phyloP scores from a whole-genome alignment of 768 basidiomycete genomes.

The Xerocomus potaroensis region DNA sequence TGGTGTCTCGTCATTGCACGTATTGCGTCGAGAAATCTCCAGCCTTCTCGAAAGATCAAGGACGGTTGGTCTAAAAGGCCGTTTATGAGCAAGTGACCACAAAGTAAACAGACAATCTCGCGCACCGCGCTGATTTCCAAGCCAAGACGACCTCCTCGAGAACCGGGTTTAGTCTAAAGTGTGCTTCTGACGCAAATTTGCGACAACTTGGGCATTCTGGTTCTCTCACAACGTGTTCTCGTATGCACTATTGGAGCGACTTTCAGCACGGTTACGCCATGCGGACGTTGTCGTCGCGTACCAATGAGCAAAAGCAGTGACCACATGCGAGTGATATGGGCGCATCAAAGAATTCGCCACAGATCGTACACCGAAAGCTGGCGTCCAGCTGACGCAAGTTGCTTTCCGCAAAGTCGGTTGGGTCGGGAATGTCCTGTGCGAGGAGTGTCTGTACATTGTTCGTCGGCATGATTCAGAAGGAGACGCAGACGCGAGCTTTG shows the following conservation, averaged over 20 bases:
- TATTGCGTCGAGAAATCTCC: conserved; percentile 4
- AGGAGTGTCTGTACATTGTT: conserved; percentile 31
- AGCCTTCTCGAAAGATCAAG: conserved; percentile 37
- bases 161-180: conserved; percentile 63
- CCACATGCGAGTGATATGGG: conserved; percentile 75
- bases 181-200: conserved; percentile 51
- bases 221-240: conserved; percentile 51
- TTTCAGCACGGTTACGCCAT: conserved; percentile 5
- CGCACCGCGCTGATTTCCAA: conserved; percentile 72
- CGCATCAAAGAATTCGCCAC: conserved; percentile 66
- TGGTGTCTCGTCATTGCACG: conserved; percentile 14
- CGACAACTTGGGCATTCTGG: conserved; percentile 74
- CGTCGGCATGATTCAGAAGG: conserved; percentile 17
- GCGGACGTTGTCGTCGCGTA: conserved; percentile 32
- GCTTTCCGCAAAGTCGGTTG: conserved; percentile 64
- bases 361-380: conserved; percentile 70
- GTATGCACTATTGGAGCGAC: conserved; percentile 54
- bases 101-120: not conserved
- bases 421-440: conserved; percentile 47
- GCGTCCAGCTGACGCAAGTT: conserved; percentile 62
- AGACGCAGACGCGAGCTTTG: conserved; percentile 14
- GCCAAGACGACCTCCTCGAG: conserved; percentile 64
- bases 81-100: not conserved
- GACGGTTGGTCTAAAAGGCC: conserved; percentile 37
- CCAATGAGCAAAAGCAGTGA: conserved; percentile 78